Conservation (phyloP, 1,139 yeast genomes). For the Diutina pseudorugosa region DNA sequence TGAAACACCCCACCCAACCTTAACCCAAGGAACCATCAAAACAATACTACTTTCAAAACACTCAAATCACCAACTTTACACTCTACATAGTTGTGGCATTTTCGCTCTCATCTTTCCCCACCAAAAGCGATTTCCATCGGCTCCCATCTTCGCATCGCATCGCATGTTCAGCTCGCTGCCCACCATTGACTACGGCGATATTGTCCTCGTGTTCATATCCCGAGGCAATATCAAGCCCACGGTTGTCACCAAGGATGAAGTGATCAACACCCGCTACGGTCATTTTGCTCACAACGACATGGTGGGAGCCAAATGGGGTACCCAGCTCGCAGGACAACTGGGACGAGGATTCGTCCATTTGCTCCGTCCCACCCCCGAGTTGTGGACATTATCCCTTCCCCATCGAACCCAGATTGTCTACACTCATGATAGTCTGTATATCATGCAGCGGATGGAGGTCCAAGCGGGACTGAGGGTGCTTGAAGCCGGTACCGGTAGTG, state of each 20-base stretch:
- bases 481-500: conserved; percentile 98
- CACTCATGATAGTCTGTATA: conserved; percentile 89
- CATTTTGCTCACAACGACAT: conserved; percentile 70
- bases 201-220: conserved; percentile 77
- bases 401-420: conserved; percentile 97
- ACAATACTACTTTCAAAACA: too few relatives aligned
- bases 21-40: too few relatives aligned
- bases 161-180: conserved; percentile 35
- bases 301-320: conserved; percentile 75
- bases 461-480: conserved; percentile 68
- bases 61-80: too few relatives aligned
- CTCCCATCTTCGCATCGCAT: background rate
- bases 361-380: conserved; percentile 85
- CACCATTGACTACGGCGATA: conserved; percentile 66
- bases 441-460: conserved; percentile 68
- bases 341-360: conserved; percentile 84
- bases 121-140: too few relatives aligned
- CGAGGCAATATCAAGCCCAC: conserved; percentile 73
- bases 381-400: conserved; percentile 91
- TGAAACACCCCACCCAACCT: too few relatives aligned
- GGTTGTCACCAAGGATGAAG: conserved; percentile 43
- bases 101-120: too few relatives aligned
- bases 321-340: conserved; percentile 70
- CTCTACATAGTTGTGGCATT: too few relatives aligned
- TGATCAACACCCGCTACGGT: conserved; percentile 79